Conservation (phyloP, 768 basidiomycete genomes). For the Suillus tomentosus region DNA sequence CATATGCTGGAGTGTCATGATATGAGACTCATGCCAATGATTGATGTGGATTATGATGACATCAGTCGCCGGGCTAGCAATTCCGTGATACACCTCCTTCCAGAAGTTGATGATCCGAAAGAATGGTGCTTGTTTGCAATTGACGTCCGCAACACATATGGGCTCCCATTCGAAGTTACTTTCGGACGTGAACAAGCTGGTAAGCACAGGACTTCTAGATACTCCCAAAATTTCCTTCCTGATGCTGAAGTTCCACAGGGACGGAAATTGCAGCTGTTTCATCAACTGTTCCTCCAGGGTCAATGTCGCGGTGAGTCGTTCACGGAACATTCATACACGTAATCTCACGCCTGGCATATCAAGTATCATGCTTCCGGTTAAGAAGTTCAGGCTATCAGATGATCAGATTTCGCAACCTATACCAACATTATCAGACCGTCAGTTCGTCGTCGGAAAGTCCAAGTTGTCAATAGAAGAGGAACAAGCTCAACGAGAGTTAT, state of each 20-base stretch:
- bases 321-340: not conserved
- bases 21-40: conserved; percentile 78
- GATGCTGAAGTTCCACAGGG: conserved; percentile 34
- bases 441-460: conserved; percentile 86
- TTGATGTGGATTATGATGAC: conserved; percentile 18
- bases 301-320: conserved; percentile 67
- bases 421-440: conserved; percentile 83
- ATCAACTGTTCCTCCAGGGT: conserved; percentile 82
- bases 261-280: conserved; percentile 43
- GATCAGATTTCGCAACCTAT: conserved; percentile 65
- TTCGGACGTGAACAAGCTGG: conserved; percentile 71
- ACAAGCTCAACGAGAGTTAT: conserved; percentile 71
- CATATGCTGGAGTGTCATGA: conserved; percentile 88
- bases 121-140: conserved; percentile 88
- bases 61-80: conserved; percentile 23
- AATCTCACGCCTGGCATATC: conserved; percentile 14
- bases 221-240: conserved; percentile 4
- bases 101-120: conserved; percentile 49
- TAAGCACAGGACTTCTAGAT: conserved; percentile 24
- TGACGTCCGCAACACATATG: conserved; percentile 91
- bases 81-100: conserved; percentile 26
- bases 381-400: conserved; percentile 63
- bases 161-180: conserved; percentile 86
- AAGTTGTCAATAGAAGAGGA: conserved; percentile 61
- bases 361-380: conserved; percentile 72